Evolutionary conservation across 331 rosid species (phyloP).

Genomic region (Rosa hybrid): DNA sequence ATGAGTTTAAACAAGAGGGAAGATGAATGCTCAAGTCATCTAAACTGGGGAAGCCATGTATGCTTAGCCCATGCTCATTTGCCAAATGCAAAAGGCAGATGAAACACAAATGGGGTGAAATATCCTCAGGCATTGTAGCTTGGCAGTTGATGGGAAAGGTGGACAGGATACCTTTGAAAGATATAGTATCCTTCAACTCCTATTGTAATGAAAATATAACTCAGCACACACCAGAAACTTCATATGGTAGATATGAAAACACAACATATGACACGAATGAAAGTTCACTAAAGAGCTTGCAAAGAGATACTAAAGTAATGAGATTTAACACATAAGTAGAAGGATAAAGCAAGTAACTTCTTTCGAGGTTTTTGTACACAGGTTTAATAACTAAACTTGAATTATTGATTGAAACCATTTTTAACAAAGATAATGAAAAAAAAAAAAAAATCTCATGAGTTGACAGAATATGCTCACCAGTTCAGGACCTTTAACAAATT

Average conservation of each 20-base stretch:
- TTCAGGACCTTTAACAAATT: constrained; percentile 7
- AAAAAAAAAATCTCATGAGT: neutral
- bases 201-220: neutral
- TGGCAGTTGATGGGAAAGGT: constrained; percentile 16
- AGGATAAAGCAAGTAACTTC: neutral
- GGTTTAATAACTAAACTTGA: neutral
- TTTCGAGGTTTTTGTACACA: neutral
- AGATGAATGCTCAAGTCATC: constrained; percentile 40
- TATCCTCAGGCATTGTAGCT: constrained; percentile 24
- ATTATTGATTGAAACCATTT: neutral
- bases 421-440: neutral
- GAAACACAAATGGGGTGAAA: constrained; percentile 39
- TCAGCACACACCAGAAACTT: neutral
- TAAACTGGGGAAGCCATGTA: constrained; percentile 23
- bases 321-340: neutral
- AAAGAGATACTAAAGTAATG: neutral
- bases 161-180: constrained; percentile 24
- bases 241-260: neutral
- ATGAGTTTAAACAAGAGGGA: constrained; percentile 4
- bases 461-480: constrained; percentile 4
- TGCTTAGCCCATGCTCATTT: constrained; percentile 30
- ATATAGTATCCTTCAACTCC: constrained; percentile 16
- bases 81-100: constrained; percentile 41
- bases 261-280: neutral
- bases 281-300: neutral